Percentiles rank a stretch among this genome's conserved stretches.
These are phyloP conservation scores for Plasmopara muralis DNA, from an alignment of 352 stramenopile species.

Conservation along the genomic window DNA sequence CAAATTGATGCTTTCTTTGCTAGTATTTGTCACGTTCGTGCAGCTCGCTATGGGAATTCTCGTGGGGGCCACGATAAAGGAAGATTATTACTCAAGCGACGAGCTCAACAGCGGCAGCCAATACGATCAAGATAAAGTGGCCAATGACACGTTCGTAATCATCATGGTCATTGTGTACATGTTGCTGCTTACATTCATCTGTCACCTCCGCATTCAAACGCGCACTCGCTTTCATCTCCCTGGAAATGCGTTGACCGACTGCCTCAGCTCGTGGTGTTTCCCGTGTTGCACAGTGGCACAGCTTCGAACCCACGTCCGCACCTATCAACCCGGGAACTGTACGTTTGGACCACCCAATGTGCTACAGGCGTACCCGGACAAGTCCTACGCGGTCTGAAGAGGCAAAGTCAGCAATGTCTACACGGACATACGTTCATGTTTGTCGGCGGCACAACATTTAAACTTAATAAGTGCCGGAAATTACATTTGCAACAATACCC, in stretches of 20 bases:
- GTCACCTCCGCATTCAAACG: slow-evolving; percentile 35
- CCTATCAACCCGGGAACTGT: slow-evolving; percentile 42
- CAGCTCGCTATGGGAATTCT: slow-evolving; percentile 28
- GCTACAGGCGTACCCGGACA: slow-evolving; percentile 27
- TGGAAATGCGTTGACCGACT: slow-evolving; percentile 21
- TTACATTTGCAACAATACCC: too few relatives aligned
- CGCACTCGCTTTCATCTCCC: slow-evolving; percentile 27
- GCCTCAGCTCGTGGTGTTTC: slow-evolving; percentile 24
- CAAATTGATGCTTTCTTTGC: slow-evolving; percentile 5
- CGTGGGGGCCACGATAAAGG: background rate
- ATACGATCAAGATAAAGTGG: slow-evolving; percentile 7
- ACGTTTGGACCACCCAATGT: slow-evolving; percentile 31
- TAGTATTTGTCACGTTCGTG: slow-evolving; percentile 27
- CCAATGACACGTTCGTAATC: slow-evolving; percentile 17
- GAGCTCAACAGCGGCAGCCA: slow-evolving; percentile 1
- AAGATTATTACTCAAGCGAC: slow-evolving; percentile 4
- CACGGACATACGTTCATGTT: background rate
- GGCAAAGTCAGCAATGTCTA: background rate
- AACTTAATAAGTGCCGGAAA: background rate
- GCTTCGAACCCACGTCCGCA: slow-evolving; percentile 43
- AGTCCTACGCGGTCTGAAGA: background rate
- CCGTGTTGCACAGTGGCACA: slow-evolving; percentile 36
- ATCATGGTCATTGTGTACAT: slow-evolving; percentile 21
- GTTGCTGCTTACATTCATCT: slow-evolving; percentile 10
- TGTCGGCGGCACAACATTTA: background rate